Evolutionary conservation across 371 early-diverging fungal genomes (phyloP), one percentile per base, ranked within the genome.

Genomic region (Polyrhizophydium stewartii): DNA sequence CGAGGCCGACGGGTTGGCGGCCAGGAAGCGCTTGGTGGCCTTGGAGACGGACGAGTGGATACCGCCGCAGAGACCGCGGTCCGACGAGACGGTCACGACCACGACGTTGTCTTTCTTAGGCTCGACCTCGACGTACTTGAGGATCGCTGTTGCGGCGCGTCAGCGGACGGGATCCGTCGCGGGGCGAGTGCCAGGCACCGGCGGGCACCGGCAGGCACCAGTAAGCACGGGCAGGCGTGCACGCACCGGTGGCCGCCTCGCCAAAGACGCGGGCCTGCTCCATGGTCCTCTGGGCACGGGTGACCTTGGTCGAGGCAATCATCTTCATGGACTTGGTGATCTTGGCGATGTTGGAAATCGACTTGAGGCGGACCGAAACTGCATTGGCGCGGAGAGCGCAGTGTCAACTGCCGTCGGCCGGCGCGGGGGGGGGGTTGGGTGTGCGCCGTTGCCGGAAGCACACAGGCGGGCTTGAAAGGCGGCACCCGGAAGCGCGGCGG

Each of bases 311-410:
- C 49, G 97, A 94, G 61, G 98, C 97, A 96, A 98, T 98, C 97
- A 98, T 97, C 86, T 98, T 98, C 96, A 97, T 96, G 61, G 97
- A 97, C 82, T 96, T 95, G 61, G 98, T 98, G 78, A 98, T 97
- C 85, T 98, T 98, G 72, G 89, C 92, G 80, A 96, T 98, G 88
- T 93, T 96, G 70, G 88, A 85, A 66, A 98, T 88, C 66, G 97
- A 93, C 86, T 96, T 94, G 77, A 96, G 81, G 69, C 98, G 96
- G 66, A 89, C 77, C 75, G 93, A 93, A 80, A 96, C 95, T 95
- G 55, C n/a, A n/a, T n/a, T n/a, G n/a, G n/a, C n/a, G n/a, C n/a
- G n/a, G n/a, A n/a, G n/a, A n/a, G n/a, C n/a, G n/a, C n/a, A n/a
- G n/a, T n/a, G n/a, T n/a, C n/a, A n/a, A n/a, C n/a, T n/a, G n/a